Evolutionary conservation across 306 rosid species (phyloP), one percentile per base, ranked within the genome.

Genomic region (Aeschynomene evenia): DNA sequence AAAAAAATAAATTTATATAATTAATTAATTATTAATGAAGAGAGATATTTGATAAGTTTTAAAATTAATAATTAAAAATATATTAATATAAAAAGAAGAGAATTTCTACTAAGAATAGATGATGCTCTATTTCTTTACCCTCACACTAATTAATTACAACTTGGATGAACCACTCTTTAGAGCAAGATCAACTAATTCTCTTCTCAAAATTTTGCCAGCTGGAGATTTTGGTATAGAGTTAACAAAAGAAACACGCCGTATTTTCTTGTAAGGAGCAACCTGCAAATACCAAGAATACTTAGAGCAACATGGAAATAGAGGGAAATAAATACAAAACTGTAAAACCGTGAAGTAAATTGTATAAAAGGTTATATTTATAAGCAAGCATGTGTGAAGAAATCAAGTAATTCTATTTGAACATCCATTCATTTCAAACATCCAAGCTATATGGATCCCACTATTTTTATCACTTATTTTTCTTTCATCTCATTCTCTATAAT

Each of bases 221-320:
- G 89, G 89, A 75, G 88, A 82, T 80, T 94, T 94, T 2, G 96
- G 97, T 36, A 91, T 87, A 1, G 91, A 37, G 65, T 84, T 81
- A 29, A 85, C 68, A 73, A 91, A 91, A 9, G 88, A 77, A 5
- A 94, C 92, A 1, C 88, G 85, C 1, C 96, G 78, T 22, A 94
- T 82, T 81, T 94, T 94, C 86, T 94, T 94, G 92, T 94, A 91
- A 1, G 97, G 95, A 3, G 99, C 74, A 48, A 94, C 99, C 99
- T 94, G 80, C 66, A 77, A 77, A 1, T 77, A 34, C 23, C 23
- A 50, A 56, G 2, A 19, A 78, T 20, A 12, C 8, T 70, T 71
- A 19, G 51, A 46, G 48, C 19, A 40, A 55, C 50, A 63, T n/a
- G n/a, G n/a, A n/a, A n/a, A n/a, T n/a, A n/a, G n/a, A n/a, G n/a